Evolutionary conservation across 768 basidiomycete species (phyloP).

Genomic region (Lyophyllum decastes): DNA sequence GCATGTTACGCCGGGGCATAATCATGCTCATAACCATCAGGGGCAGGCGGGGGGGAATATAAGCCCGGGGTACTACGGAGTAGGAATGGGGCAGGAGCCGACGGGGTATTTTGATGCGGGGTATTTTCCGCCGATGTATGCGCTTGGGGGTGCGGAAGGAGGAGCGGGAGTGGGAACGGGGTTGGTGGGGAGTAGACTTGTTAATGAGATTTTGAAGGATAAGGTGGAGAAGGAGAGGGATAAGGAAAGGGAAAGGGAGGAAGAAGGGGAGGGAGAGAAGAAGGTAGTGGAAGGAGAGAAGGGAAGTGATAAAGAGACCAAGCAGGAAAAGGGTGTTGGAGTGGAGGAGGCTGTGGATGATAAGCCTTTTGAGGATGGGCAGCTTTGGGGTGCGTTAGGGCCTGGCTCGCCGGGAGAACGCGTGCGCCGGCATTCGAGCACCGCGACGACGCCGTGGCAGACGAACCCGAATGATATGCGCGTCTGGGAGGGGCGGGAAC

Average conservation of each 20-base stretch:
- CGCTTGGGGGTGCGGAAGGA: conserved; percentile 33
- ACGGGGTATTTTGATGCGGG: conserved; percentile 46
- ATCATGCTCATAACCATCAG: no score
- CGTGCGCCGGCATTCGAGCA: conserved; percentile 8
- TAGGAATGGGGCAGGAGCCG: conserved; percentile 25
- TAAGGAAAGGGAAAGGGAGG: background rate
- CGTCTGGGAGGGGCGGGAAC: conserved; percentile 12
- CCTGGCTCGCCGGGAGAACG: background rate
- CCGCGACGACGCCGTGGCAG: conserved; percentile 8
- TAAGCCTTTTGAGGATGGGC: background rate
- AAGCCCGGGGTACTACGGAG: conserved; percentile 3
- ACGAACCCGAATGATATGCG: conserved; percentile 7
- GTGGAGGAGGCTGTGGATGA: background rate
- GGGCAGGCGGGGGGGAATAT: conserved; percentile 20
- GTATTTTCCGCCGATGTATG: conserved; percentile 35
- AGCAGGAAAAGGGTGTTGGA: background rate
- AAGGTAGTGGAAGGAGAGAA: background rate
- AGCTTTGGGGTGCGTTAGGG: no score
- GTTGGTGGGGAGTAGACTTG: conserved; percentile 27
- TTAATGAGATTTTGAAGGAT: conserved; percentile 29
- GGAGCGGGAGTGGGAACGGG: background rate
- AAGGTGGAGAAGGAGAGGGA: background rate
- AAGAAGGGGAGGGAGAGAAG: no score
- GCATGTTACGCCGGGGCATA: conserved; percentile 6
- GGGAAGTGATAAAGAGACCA: no score